Conservation (phyloP, 148 eudicot genomes). For the Salicornia ramosissima region DNA sequence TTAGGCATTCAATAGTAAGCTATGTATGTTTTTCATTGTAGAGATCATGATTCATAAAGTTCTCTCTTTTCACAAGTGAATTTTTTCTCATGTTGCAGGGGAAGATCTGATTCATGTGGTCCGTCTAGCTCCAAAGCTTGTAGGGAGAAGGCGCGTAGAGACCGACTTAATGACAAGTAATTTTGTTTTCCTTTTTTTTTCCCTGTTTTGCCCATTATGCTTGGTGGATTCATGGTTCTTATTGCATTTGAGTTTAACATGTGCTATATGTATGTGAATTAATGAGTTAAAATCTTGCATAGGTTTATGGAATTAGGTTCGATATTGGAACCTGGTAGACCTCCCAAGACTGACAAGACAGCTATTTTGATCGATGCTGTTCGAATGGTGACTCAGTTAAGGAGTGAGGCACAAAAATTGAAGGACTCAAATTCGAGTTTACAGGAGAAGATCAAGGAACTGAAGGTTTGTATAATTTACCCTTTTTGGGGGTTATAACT, state of each 20-base stretch:
- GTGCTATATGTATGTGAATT: background rate
- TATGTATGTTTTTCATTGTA: background rate
- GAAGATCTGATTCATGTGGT: conserved; percentile 71
- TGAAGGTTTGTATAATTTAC: conserved; percentile 42
- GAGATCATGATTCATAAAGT: too few relatives aligned
- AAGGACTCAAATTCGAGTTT: conserved; percentile 58
- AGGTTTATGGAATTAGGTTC: conserved; percentile 69
- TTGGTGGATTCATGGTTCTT: background rate
- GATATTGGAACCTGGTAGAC: conserved; percentile 61
- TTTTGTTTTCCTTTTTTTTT: background rate
- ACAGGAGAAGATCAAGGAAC: conserved; percentile 66
- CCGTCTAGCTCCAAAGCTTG: conserved; percentile 73
- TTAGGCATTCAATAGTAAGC: background rate
- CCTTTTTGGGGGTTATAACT: background rate
- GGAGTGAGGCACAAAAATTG: conserved; percentile 58
- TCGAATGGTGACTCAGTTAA: conserved; percentile 59
- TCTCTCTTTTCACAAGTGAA: background rate
- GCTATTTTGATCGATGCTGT: conserved; percentile 66
- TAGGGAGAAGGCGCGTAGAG: conserved; percentile 82
- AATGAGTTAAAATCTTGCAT: conserved; percentile 14
- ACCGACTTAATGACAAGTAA: conserved; percentile 78
- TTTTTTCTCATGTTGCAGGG: conserved; percentile 33
- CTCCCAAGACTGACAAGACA: conserved; percentile 66
- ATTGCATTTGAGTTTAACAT: background rate
- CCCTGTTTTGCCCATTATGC: background rate